These are phyloP conservation scores for Neurospora sp. DNA, from an alignment of 495 filamentous ascomycete genomes.

Conservation along the genomic window DNA sequence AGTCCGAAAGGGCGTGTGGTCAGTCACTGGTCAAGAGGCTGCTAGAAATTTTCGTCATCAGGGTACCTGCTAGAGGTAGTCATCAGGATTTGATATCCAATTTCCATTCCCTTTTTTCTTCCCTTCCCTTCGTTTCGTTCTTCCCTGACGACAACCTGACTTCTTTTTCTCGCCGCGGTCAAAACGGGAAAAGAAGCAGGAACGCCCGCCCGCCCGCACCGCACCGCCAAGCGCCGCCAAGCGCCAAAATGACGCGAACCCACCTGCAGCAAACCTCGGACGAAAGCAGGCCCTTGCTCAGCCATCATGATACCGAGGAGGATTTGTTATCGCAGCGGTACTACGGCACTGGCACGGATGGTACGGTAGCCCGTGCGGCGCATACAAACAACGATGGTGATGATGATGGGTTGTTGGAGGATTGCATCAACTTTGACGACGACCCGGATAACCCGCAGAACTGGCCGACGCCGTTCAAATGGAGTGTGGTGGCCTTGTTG, in stretches of 20 bases:
- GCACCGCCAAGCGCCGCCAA: too few species aligned
- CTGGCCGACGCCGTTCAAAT: constrained; percentile 41
- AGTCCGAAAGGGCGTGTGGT: neutral
- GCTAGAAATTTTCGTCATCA: neutral
- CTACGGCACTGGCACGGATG: neutral
- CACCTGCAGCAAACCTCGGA: neutral
- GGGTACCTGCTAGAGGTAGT: neutral
- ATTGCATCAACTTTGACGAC: constrained; percentile 27
- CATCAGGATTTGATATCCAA: neutral
- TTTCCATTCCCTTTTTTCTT: neutral
- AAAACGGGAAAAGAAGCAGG: constrained; percentile 5
- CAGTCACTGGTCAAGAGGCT: neutral
- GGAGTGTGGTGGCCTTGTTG: constrained; percentile 36
- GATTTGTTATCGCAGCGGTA: neutral
- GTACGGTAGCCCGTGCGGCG: constrained; percentile 1
- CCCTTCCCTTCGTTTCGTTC: neutral
- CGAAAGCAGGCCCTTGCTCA: neutral
- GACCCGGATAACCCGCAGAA: constrained; percentile 44
- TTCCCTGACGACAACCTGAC: neutral
- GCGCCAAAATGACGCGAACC: neutral
- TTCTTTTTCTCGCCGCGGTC: neutral
- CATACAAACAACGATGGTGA: constrained; percentile 1
- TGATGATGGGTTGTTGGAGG: constrained; percentile 13
- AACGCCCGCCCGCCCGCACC: neutral
- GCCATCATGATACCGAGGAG: neutral